Conservation (phyloP, 345 rosid species). For the Lepidium aucheri region DNA sequence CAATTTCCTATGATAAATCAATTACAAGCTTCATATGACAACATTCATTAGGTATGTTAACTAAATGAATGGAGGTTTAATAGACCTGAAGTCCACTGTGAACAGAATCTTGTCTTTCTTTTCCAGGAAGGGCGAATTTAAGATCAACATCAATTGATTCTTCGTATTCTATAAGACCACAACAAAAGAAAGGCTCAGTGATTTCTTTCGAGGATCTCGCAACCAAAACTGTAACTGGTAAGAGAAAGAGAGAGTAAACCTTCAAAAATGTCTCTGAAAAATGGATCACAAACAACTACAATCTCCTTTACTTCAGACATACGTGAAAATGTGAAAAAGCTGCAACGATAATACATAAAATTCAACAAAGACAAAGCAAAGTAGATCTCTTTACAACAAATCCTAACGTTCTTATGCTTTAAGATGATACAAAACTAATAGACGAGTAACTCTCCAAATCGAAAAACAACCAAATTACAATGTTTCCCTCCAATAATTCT, state of each 20-base stretch:
- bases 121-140: constrained; percentile 79
- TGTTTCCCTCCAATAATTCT: neutral
- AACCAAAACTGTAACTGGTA: neutral
- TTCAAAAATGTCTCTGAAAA: constrained; percentile 80
- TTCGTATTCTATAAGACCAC: constrained; percentile 38
- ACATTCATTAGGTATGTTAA: neutral
- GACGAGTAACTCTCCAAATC: neutral
- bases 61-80: neutral
- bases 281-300: constrained; percentile 93
- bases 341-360: constrained; percentile 23
- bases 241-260: constrained; percentile 35
- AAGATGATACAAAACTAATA: neutral
- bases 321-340: constrained; percentile 69
- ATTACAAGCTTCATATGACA: neutral
- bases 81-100: constrained; percentile 83
- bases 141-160: constrained; percentile 49
- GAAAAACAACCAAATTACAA: neutral
- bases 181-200: constrained; percentile 8
- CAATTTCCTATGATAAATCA: constrained; percentile 42
- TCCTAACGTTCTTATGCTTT: neutral
- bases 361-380: neutral
- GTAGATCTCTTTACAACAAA: neutral
- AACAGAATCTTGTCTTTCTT: constrained; percentile 96
- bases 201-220: neutral
- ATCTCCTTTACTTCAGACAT: constrained; percentile 85